Evolutionary conservation across 495 filamentous ascomycete species (phyloP).

Genomic region (Podospora fimiseda): DNA sequence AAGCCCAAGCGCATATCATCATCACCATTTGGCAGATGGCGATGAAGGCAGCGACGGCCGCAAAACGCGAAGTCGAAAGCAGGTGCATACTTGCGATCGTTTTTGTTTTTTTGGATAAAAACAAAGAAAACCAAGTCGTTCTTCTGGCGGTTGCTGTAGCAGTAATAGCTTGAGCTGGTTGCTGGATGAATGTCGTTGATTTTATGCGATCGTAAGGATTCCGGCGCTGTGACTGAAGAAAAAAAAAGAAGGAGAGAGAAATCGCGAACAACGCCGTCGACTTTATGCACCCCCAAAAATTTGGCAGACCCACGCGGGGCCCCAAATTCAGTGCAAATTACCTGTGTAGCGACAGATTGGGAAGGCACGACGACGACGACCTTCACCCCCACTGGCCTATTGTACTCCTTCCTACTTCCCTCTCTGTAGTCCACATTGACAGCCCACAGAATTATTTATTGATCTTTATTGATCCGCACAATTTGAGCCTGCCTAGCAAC

Average conservation of each 20-base stretch:
- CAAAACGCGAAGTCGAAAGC: background rate
- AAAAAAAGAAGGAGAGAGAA: background rate
- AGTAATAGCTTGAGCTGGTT: background rate
- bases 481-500: too few relatives aligned
- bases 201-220: background rate
- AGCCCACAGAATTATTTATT: too few relatives aligned
- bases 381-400: too few relatives aligned
- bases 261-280: too few relatives aligned
- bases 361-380: too few relatives aligned
- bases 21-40: background rate
- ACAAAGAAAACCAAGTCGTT: background rate
- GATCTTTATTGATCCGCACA: too few relatives aligned
- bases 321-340: too few relatives aligned
- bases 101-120: background rate
- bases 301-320: too few relatives aligned
- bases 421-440: too few relatives aligned
- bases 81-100: background rate
- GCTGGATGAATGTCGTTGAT: background rate
- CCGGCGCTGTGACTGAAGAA: slow-evolving; percentile 1
- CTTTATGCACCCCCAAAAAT: too few relatives aligned
- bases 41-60: background rate
- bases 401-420: too few relatives aligned
- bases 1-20: background rate
- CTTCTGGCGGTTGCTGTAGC: background rate
- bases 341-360: too few relatives aligned